Percentiles rank a stretch among this genome's conserved stretches.
phyloP scores from a whole-genome alignment of 192 early-diverging fungal species.

The Umbelopsis ramanniana region DNA sequence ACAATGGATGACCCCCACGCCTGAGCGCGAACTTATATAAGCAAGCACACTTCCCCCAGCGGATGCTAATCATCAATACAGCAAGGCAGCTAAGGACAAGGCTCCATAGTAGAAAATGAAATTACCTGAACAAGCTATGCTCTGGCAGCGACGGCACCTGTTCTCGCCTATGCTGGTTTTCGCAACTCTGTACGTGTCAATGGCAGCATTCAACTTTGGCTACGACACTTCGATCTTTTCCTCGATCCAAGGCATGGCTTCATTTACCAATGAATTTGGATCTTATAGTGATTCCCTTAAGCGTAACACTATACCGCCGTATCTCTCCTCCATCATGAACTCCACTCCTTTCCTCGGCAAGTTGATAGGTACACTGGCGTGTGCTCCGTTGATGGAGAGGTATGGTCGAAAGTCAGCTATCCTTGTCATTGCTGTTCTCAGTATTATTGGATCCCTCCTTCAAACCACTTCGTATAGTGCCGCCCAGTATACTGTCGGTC shows the following conservation, averaged over 20 bases:
- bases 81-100: neutral
- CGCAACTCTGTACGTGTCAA: neutral
- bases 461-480: conserved; percentile 5
- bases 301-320: neutral
- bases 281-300: neutral
- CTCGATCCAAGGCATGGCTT: conserved; percentile 18
- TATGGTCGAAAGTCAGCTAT: conserved; percentile 12
- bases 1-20: neutral
- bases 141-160: conserved; percentile 11
- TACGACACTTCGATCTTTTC: conserved; percentile 19
- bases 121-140: neutral
- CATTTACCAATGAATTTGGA: conserved; percentile 13
- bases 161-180: conserved; percentile 14
- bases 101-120: neutral
- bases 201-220: conserved; percentile 23
- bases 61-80: neutral
- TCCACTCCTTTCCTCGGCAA: conserved; percentile 23
- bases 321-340: conserved; percentile 22
- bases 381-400: conserved; percentile 6
- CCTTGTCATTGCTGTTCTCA: neutral
- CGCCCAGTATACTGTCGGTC: conserved; percentile 4
- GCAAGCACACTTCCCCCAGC: neutral
- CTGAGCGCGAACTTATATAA: neutral
- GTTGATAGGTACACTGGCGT: conserved; percentile 6
- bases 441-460: conserved; percentile 1